Base-by-base conservation (phyloP, 2,329 filamentous ascomycete species). In the Penicillium sp. region DNA sequence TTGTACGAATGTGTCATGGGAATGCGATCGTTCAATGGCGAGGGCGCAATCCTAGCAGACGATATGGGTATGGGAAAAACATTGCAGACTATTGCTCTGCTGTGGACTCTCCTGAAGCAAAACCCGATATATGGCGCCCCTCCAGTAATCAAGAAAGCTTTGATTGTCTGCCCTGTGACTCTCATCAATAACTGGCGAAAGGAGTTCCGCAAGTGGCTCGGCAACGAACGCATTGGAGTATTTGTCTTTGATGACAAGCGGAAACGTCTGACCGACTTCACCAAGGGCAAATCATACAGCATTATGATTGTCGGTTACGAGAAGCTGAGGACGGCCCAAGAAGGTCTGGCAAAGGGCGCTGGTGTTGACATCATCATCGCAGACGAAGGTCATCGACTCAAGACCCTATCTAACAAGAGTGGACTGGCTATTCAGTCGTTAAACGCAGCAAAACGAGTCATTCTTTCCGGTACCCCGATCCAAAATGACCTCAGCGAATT, bases 41-140 rank as follows among this genome's bases (percentile, higher is more conserved):
- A 87, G 70, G 87, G 87, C 23, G 87, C 86, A 3, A 85, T 90
- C 55, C 75, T 90, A 47, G 88, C 88, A 1, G 88, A 90, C 67
- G 88, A 90, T 63, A 90, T 90, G 88, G 88, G 88, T 0, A 71
- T 90, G 2, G 88, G 88, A 20, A 90, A 90, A 73, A 89, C 88
- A 1, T 68, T 90, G 31, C 87, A 90, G 65, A 89, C 87, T 0
- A 90, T 90, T 64, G 78, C 87, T 3, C 72, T 90, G 44, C 67
- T 90, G 12, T 90, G 87, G 87, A 90, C 87, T 1, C 70, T 90
- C 31, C 72, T 90, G 58, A 89, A 89, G 69, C 87, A 90, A 65
- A 89, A 87, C 65, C 86, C 87, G 0, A 78, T 89, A 6, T 78
- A 85, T 61, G 82, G 82, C 37, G 79, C 76, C 26, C 64, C 74